Evolutionary conservation across 306 rosid genomes (phyloP).

Genomic region (Corylus heterophylla): DNA sequence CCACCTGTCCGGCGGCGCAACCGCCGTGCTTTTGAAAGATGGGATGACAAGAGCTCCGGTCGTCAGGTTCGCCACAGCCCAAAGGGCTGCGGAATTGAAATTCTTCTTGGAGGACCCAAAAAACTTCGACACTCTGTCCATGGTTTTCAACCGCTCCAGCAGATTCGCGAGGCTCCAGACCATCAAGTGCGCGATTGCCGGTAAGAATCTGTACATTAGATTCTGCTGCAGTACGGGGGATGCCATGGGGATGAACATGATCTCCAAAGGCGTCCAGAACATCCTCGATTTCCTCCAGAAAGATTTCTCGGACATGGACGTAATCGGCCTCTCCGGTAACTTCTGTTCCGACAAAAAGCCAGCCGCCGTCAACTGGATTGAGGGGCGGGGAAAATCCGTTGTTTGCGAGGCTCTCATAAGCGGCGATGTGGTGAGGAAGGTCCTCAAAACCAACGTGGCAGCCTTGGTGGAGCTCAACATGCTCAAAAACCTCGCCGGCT

Average conservation of each 20-base stretch:
- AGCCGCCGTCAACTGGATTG: slow-evolving; percentile 90
- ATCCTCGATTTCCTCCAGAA: slow-evolving; percentile 65
- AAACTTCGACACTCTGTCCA: slow-evolving; percentile 60
- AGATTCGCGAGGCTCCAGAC: slow-evolving; percentile 70
- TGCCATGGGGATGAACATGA: slow-evolving; percentile 99
- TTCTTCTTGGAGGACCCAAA: slow-evolving; percentile 64
- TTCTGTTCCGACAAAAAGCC: slow-evolving; percentile 94
- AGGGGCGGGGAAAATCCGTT: slow-evolving; percentile 87
- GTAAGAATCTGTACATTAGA: slow-evolving; percentile 76
- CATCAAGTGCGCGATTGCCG: slow-evolving; percentile 61
- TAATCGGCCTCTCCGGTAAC: slow-evolving; percentile 87
- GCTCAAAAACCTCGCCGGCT: slow-evolving; percentile 91
- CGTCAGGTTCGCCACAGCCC: slow-evolving; percentile 64
- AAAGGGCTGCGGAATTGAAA: slow-evolving; percentile 73
- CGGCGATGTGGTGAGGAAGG: slow-evolving; percentile 78
- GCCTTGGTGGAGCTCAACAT: slow-evolving; percentile 84
- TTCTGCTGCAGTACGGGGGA: slow-evolving; percentile 84
- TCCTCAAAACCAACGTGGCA: slow-evolving; percentile 72
- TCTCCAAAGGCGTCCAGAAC: slow-evolving; percentile 89
- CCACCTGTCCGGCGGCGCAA: slow-evolving; percentile 74
- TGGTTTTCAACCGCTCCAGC: slow-evolving; percentile 85
- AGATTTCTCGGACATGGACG: slow-evolving; percentile 90
- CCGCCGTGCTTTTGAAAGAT: slow-evolving; percentile 59
- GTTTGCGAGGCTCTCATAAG: slow-evolving; percentile 81
- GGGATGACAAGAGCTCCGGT: slow-evolving; percentile 93